Evolutionary conservation across 345 rosid species (phyloP).

Genomic region (Populus pruinosa): DNA sequence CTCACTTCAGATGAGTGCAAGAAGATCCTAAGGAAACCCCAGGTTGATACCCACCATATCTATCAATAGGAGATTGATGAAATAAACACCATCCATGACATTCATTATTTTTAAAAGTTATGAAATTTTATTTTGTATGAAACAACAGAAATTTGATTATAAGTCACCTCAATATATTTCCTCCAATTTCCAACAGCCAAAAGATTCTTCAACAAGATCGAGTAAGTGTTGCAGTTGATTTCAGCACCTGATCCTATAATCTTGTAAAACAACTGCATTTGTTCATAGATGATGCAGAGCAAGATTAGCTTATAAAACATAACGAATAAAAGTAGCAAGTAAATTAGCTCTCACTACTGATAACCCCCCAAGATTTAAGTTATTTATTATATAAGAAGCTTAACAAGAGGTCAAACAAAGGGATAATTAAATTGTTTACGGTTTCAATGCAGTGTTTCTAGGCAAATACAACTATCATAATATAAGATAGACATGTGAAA

Average conservation of each 20-base stretch:
- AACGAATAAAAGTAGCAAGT: not conserved
- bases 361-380: not conserved
- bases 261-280: constrained; percentile 70
- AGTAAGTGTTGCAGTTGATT: constrained; percentile 54
- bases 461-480: not conserved
- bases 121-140: not conserved
- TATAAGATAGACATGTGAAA: not conserved
- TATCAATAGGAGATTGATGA: constrained; percentile 3
- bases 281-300: constrained; percentile 3
- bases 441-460: not conserved
- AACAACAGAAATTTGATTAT: not conserved
- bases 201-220: constrained; percentile 66
- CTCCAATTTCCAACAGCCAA: constrained; percentile 86
- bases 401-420: not conserved
- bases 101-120: not conserved
- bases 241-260: constrained; percentile 55
- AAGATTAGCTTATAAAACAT: constrained; percentile 7
- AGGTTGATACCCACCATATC: not conserved
- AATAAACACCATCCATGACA: not conserved
- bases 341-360: not conserved
- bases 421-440: not conserved
- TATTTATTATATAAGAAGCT: not conserved
- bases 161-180: constrained; percentile 80
- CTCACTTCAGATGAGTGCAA: not conserved
- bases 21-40: not conserved